Percentiles rank a stretch among this genome's conserved stretches.
Conservation (phyloP, 495 filamentous ascomycete genomes). For the Tuber microsphaerosporum region DNA sequence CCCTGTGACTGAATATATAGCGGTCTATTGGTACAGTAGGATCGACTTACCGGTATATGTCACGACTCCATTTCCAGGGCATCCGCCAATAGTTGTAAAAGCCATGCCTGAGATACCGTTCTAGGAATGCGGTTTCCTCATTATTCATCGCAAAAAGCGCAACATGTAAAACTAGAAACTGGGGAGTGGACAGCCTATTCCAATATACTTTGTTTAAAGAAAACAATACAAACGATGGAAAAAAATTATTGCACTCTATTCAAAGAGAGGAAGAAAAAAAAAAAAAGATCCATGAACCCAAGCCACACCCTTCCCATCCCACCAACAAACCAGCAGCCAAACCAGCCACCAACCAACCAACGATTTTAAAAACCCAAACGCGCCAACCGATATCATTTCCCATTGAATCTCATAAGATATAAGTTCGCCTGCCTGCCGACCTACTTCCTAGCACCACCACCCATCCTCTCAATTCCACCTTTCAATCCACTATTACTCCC, state of each 20-base stretch:
- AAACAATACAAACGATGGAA: not conserved
- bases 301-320: not conserved
- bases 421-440: not conserved
- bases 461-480: conserved; percentile 32
- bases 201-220: not conserved
- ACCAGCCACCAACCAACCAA: not conserved
- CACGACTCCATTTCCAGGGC: not conserved
- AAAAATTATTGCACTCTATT: not conserved
- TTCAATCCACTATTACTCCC: conserved; percentile 27
- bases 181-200: not conserved
- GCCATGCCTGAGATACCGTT: not conserved
- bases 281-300: not conserved
- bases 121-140: not conserved
- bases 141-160: not conserved
- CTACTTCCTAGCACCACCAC: conserved; percentile 17
- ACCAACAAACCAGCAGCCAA: not conserved
- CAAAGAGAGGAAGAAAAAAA: not conserved
- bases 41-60: not conserved
- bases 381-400: not conserved
- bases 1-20: not conserved
- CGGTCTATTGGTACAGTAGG: not conserved
- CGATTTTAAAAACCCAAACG: not conserved
- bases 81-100: not conserved
- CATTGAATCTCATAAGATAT: not conserved
- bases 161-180: not conserved